Evolutionary conservation across 2,329 filamentous ascomycete species (phyloP).

Genomic region (Diaporthe sp.): DNA sequence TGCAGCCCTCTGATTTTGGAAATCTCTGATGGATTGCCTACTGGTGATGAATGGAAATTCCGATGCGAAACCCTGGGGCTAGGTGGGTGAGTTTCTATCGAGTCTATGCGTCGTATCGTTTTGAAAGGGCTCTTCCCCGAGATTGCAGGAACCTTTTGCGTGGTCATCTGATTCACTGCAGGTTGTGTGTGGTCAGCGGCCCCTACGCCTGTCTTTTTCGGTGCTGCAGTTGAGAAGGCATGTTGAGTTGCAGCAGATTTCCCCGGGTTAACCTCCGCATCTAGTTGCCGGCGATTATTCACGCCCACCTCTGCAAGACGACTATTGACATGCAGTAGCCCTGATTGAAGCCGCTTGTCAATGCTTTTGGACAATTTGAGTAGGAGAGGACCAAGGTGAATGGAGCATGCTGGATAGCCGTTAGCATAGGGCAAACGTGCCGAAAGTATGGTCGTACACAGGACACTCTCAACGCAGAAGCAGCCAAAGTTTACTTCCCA

Average conservation of each 20-base stretch:
- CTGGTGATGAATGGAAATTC: neutral
- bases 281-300: slow-evolving; percentile 18
- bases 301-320: neutral
- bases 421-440: neutral
- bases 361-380: neutral
- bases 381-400: slow-evolving; percentile 3
- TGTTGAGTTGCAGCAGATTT: slow-evolving; percentile 19
- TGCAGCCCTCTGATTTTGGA: neutral
- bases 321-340: neutral
- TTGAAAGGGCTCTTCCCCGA: slow-evolving; percentile 26
- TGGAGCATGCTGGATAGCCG: slow-evolving; percentile 17
- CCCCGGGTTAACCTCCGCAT: slow-evolving; percentile 25
- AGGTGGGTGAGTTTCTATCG: neutral
- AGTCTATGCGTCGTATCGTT: slow-evolving; percentile 20
- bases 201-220: neutral
- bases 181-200: neutral
- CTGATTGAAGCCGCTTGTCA: neutral
- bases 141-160: neutral
- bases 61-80: neutral
- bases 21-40: neutral
- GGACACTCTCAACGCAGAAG: too few species aligned
- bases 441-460: too few species aligned
- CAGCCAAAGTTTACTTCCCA: too few species aligned
- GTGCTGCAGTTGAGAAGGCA: neutral
- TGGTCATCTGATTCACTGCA: neutral